Percentiles rank a stretch among this genome's conserved stretches.
Conservation (phyloP, 352 stramenopile species). For the Phytophthora lateralis region DNA sequence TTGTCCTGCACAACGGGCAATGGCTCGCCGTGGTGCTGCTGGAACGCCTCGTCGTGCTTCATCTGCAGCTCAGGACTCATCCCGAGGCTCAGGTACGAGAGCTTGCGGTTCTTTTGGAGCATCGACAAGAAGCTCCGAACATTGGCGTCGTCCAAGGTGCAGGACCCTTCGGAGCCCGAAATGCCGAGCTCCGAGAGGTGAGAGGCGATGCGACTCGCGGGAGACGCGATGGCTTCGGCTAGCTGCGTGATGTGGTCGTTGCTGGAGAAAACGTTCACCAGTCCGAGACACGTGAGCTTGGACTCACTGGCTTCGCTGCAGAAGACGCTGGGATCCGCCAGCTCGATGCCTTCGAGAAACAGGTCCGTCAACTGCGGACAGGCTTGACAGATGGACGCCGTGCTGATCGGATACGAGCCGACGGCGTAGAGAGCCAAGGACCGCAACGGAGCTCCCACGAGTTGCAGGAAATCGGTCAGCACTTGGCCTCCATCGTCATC, state of each 20-base stretch:
- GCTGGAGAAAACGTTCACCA: conserved; percentile 25
- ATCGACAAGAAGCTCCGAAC: conserved; percentile 19
- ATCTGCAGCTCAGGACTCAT: conserved; percentile 21
- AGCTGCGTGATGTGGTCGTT: conserved; percentile 26
- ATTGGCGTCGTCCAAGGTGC: conserved; percentile 31
- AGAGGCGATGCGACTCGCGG: conserved; percentile 9
- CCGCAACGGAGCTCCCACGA: conserved; percentile 21
- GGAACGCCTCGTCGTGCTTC: conserved; percentile 13
- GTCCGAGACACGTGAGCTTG: conserved; percentile 21
- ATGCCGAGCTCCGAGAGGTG: conserved; percentile 34
- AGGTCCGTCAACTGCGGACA: conserved; percentile 34
- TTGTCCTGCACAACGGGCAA: conserved; percentile 28
- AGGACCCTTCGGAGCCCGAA: conserved; percentile 27
- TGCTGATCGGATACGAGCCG: conserved; percentile 15
- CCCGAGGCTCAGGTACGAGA: conserved; percentile 32
- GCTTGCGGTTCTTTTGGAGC: conserved; percentile 29
- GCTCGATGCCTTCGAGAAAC: conserved; percentile 33
- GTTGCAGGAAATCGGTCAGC: conserved; percentile 22
- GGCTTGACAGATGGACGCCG: conserved; percentile 17
- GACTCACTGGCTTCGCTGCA: conserved; percentile 5
- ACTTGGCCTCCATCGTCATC: conserved; percentile 20
- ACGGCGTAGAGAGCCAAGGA: conserved; percentile 27
- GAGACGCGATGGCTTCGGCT: conserved; percentile 4
- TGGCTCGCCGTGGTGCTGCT: conserved; percentile 26
- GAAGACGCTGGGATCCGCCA: conserved; percentile 20